Evolutionary conservation across 352 stramenopile species (phyloP), one percentile per base, ranked within the genome.

Genomic region (Phytopythium helicoides): DNA sequence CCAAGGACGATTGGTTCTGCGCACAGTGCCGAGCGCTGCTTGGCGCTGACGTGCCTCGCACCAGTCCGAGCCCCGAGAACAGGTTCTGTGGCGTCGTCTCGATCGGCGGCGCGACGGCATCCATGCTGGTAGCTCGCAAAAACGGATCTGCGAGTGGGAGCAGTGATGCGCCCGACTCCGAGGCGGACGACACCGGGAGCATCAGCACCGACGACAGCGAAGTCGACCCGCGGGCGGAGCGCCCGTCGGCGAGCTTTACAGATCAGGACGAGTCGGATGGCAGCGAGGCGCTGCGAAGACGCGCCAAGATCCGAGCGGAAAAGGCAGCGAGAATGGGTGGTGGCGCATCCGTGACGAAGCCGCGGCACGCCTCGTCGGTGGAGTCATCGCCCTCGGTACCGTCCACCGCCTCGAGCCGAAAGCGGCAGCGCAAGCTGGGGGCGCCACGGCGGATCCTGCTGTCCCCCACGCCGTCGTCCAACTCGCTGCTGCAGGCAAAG

Each of bases 1-100:
- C 81, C 18, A 75, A 70, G 39, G 81, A 71, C 41, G 77, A 91
- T 54, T 91, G 81, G 81, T 89, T 87, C 52, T 91, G 81, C 44
- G 41, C 46, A 18, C 45, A 68, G 41, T 90, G 80, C 54, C 60
- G 64, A 18, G 58, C 45, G 21, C 48, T 35, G 9, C 62, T 75
- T 53, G 16, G 28, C 26, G 34, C 48, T 14, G 40, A 47, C 1
- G 66, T 36, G 6, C 9, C 47, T 25, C 39, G 28, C 15, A 45
- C 56, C 22, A 18, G 60, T 2, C 37, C 53, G 16, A 75, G 59
- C 23, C 54, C 28, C 23, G 25, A 40, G 19, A 59, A 42, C 18
- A 47, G 7, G 33, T 19, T 31, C 26, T 54, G 25, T 18, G 18
- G 21, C 26, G 25, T 51, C 35, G 33, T 36, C n/a, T 52, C 50